Evolutionary conservation across 805 yeast genomes (phyloP), one percentile per base, ranked within the genome.

Genomic region (Brettanomyces sp.): DNA sequence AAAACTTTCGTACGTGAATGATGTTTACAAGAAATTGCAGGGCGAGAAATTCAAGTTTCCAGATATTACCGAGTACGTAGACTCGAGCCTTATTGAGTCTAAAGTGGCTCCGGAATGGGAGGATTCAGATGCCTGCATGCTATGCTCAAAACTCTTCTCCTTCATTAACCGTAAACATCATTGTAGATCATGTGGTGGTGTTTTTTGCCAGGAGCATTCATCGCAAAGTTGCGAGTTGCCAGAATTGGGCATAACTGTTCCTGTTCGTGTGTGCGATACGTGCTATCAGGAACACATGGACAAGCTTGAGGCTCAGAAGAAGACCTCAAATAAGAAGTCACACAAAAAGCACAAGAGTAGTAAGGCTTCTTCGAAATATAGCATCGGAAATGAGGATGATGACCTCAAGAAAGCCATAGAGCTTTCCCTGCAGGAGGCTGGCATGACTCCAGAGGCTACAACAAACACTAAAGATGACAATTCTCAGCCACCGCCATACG

Each of bases 101-200:
- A 84, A 80, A 50, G 90, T 90, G 4, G 97, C 99, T 2, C 98
- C 99, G 0, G 97, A 89, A 55, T 93, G 99, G 99, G 82, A 85
- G 22, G 99, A 93, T 58, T 84, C 90, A 9, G 95, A 88, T 55
- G 87, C 87, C 3, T 93, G 99, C 64, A 90, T 93, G 97, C 79
- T 87, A 46, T 88, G 97, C 54, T 88, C 95, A 44, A 78, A 73
- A 38, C 67, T 81, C 13, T 93, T 93, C 59, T 71, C 93, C 1
- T 74, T 91, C 59, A 68, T 90, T 49, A 89, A 86, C 61, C 74
- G 99, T 58, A 89, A 91, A 61, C 99, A 93, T 63, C 99, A 93
- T 65, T 93, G 99, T 64, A 75, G 99, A 45, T 84, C 95, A 44
- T 93, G 99, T 66, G 99, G 99, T 23, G 97, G 97, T 3, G 96